These are phyloP conservation scores for Zygosaccharomyces pseudobailii DNA, from an alignment of 1,139 yeast genomes.

Conservation along the genomic window DNA sequence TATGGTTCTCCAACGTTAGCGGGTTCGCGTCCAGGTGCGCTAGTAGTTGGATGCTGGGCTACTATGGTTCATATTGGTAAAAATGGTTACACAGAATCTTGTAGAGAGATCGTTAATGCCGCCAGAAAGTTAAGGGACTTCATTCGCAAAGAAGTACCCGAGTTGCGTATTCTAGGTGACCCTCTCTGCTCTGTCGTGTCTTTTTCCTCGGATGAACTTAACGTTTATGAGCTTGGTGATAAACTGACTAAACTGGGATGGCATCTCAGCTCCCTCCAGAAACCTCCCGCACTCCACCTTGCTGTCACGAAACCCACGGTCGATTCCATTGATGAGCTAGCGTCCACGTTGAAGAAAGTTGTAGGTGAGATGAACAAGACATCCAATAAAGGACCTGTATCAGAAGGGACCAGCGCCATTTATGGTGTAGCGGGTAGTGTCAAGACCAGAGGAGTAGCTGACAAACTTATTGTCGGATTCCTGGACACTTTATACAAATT, in stretches of 20 bases:
- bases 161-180: constrained; percentile 70
- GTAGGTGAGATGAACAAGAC: constrained; percentile 44
- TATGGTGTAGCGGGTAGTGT: constrained; percentile 96
- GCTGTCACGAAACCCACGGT: constrained; percentile 77
- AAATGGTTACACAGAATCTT: constrained; percentile 66
- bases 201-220: constrained; percentile 54
- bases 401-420: constrained; percentile 72
- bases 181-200: constrained; percentile 81
- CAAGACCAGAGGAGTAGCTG: constrained; percentile 80
- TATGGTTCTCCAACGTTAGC: constrained; percentile 96
- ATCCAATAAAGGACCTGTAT: constrained; percentile 23
- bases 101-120: constrained; percentile 62
- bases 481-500: constrained; percentile 59
- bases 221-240: constrained; percentile 76
- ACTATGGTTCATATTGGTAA: constrained; percentile 76
- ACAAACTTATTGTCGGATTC: constrained; percentile 69
- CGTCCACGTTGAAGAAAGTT: constrained; percentile 48
- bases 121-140: constrained; percentile 54
- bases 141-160: constrained; percentile 45
- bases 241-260: constrained; percentile 65
- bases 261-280: constrained; percentile 84
- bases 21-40: constrained; percentile 95
- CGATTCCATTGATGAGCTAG: constrained; percentile 56
- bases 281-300: constrained; percentile 86
- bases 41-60: constrained; percentile 97